These are phyloP conservation scores for Penicillium robsamsonii DNA, from an alignment of 495 filamentous ascomycete species.

Conservation along the genomic window DNA sequence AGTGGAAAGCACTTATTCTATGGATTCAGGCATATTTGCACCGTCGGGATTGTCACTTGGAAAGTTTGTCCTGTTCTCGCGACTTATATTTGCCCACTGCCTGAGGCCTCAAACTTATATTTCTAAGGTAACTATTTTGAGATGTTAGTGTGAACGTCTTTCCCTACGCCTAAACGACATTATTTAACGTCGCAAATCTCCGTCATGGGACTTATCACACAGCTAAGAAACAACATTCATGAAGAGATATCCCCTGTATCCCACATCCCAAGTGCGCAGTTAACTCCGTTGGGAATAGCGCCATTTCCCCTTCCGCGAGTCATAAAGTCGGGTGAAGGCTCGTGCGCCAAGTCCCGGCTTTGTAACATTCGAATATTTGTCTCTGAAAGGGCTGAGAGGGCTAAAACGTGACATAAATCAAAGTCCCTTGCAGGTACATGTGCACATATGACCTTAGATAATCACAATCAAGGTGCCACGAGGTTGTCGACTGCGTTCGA, in stretches of 20 bases:
- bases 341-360: background rate
- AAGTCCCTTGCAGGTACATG: background rate
- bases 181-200: too few relatives aligned
- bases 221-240: background rate
- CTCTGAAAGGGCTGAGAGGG: background rate
- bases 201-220: background rate
- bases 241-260: background rate
- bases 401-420: background rate
- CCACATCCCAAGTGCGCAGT: background rate
- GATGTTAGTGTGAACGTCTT: too few relatives aligned
- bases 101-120: too few relatives aligned
- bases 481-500: background rate
- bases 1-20: too few relatives aligned
- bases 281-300: background rate
- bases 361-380: background rate
- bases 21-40: too few relatives aligned
- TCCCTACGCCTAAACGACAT: too few relatives aligned
- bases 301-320: background rate
- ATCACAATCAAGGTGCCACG: background rate
- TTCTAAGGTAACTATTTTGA: too few relatives aligned
- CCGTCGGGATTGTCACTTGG: too few relatives aligned
- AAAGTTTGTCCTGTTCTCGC: too few relatives aligned
- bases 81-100: too few relatives aligned
- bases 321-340: background rate
- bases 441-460: background rate